Evolutionary conservation across 2,329 filamentous ascomycete species (phyloP).

Genomic region (Corynespora cassiicola): DNA sequence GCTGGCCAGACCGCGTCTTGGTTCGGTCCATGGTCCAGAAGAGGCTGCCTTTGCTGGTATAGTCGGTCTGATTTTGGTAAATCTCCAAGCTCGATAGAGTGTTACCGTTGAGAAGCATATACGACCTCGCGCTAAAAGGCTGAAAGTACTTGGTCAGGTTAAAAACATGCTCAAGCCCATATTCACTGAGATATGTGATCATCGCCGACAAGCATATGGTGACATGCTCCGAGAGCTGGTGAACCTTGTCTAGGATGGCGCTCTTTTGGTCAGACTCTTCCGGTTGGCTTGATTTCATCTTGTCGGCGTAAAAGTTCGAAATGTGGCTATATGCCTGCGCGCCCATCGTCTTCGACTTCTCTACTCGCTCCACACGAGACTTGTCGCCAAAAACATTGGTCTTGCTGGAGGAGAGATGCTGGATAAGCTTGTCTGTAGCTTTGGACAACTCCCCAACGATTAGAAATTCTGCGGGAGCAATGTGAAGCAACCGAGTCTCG

Average conservation of each 20-base stretch:
- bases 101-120: constrained; percentile 96
- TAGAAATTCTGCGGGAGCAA: constrained; percentile 93
- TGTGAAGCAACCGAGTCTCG: constrained; percentile 92
- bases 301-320: constrained; percentile 89
- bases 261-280: constrained; percentile 45
- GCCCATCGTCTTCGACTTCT: constrained; percentile 79
- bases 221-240: constrained; percentile 83
- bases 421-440: constrained; percentile 89
- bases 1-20: constrained; percentile 84
- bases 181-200: constrained; percentile 92
- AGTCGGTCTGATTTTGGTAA: constrained; percentile 92
- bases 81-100: constrained; percentile 93
- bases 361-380: constrained; percentile 81
- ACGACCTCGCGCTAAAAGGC: constrained; percentile 89
- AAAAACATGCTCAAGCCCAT: constrained; percentile 93
- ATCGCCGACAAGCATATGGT: constrained; percentile 94
- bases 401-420: constrained; percentile 85
- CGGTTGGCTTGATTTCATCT: constrained; percentile 64
- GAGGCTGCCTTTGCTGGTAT: constrained; percentile 82
- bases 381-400: constrained; percentile 92
- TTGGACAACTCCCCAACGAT: constrained; percentile 90
- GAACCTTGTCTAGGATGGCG: constrained; percentile 81
- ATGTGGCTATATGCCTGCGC: constrained; percentile 88
- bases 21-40: constrained; percentile 97
- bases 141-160: constrained; percentile 97